Evolutionary conservation across 192 early-diverging fungal species (phyloP).

Genomic region (Anaeromyces robustus): DNA sequence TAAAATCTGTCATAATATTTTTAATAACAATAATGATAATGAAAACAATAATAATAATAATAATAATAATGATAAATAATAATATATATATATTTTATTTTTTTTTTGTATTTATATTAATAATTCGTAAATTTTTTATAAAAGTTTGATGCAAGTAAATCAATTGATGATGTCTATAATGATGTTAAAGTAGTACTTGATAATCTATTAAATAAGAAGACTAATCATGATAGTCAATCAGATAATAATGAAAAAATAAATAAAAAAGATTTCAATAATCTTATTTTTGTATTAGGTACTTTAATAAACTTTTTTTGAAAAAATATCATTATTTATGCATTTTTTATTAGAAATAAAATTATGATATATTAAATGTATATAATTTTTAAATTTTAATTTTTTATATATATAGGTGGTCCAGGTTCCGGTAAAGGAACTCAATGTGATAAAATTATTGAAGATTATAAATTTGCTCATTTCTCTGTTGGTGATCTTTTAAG

Average conservation of each 20-base stretch:
- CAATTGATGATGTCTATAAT: background rate
- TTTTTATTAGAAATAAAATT: too few species aligned
- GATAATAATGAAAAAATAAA: background rate
- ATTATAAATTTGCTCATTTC: conserved; percentile 2
- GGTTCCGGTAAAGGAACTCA: conserved; percentile 20
- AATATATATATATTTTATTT: background rate
- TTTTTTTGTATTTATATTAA: background rate
- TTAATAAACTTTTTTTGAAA: too few species aligned
- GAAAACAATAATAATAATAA: too few species aligned
- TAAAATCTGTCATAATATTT: too few species aligned
- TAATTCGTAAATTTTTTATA: background rate
- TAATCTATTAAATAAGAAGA: background rate
- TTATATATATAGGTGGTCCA: conserved; percentile 24
- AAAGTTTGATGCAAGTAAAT: background rate
- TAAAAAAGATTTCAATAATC: background rate
- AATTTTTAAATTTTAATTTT: too few species aligned
- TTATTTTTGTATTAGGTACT: background rate
- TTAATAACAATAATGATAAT: too few species aligned
- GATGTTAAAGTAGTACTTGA: background rate
- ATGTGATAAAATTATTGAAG: conserved; percentile 7
- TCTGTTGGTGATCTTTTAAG: conserved; percentile 12
- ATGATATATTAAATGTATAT: too few species aligned
- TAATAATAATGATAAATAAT: too few species aligned
- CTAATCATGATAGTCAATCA: background rate
- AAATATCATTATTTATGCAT: too few species aligned